Percentiles rank a stretch among this genome's conserved stretches.
Evolutionary conservation across 495 filamentous ascomycete species (phyloP).

Genomic region (Podospora bellae-mahoneyi): DNA sequence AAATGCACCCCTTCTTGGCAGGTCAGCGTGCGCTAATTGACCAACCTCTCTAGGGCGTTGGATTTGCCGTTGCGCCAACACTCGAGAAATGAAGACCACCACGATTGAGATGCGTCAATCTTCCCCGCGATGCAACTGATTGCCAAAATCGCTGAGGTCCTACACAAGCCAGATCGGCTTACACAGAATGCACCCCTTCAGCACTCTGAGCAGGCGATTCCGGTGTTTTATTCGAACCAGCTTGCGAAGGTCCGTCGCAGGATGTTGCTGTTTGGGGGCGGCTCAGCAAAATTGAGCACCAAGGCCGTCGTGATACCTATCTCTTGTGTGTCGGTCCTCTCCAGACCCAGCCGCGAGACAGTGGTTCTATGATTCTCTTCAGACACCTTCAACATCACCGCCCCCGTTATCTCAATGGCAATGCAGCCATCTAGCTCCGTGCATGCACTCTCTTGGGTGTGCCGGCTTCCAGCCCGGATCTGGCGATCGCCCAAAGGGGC

Average conservation of each 20-base stretch:
- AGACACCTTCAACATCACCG: background rate
- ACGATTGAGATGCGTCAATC: background rate
- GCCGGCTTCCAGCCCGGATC: slow-evolving; percentile 19
- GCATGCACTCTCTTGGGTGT: slow-evolving; percentile 5
- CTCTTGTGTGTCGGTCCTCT: background rate
- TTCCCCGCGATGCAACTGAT: background rate
- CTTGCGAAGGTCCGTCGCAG: background rate
- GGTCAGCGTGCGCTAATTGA: background rate
- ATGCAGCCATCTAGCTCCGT: background rate
- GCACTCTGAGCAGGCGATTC: background rate
- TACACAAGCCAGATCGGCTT: background rate
- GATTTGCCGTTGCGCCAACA: background rate
- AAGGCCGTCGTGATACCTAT: background rate
- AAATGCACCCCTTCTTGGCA: slow-evolving; percentile 1
- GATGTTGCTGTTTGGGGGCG: slow-evolving; percentile 2
- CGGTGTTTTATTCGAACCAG: background rate
- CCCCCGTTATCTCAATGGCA: slow-evolving; percentile 6
- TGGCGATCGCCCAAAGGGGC: slow-evolving; percentile 23
- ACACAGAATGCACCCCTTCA: background rate
- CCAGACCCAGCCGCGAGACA: background rate
- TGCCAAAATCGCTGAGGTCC: background rate
- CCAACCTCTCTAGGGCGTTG: background rate
- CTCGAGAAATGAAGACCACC: background rate
- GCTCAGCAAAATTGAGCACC: slow-evolving; percentile 1
- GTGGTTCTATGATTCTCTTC: slow-evolving; percentile 3